A percentile compares a stretch with the other conserved stretches of the same genome.
These are phyloP conservation scores for Casuarina cunninghamiana DNA, from an alignment of 306 rosid species.

Conservation along the genomic window DNA sequence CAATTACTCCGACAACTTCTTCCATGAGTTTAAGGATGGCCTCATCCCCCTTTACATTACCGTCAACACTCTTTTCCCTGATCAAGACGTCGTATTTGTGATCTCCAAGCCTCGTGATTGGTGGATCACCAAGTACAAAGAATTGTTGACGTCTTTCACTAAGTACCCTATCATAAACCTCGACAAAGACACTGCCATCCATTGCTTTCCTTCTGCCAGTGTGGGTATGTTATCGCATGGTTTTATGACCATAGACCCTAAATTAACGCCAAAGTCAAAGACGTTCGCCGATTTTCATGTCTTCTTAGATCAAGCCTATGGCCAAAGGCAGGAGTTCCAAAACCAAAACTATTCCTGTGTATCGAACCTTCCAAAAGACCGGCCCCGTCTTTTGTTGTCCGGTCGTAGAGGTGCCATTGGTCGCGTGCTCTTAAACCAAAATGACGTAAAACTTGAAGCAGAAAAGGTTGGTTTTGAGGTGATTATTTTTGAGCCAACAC, in stretches of 20 bases:
- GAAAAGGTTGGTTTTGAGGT: slow-evolving; percentile 39
- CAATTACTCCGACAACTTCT: slow-evolving; percentile 51
- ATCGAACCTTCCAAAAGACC: neutral
- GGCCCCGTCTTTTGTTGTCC: slow-evolving; percentile 20
- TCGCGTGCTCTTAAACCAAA: slow-evolving; percentile 30
- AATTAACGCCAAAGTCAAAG: no score
- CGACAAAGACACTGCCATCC: slow-evolving; percentile 41
- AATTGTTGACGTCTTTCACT: slow-evolving; percentile 24
- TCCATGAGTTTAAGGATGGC: slow-evolving; percentile 52
- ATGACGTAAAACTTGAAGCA: slow-evolving; percentile 14
- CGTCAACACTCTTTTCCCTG: slow-evolving; percentile 13
- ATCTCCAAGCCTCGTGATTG: slow-evolving; percentile 42
- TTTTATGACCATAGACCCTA: slow-evolving; percentile 35
- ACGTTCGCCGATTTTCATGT: slow-evolving; percentile 30
- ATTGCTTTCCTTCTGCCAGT: slow-evolving; percentile 45
- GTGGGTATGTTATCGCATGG: slow-evolving; percentile 52
- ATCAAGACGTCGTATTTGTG: slow-evolving; percentile 30
- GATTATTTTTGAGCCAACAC: slow-evolving; percentile 29
- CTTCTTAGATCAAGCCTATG: slow-evolving; percentile 35
- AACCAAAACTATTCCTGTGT: neutral
- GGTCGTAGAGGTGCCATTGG: slow-evolving; percentile 7
- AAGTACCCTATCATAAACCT: slow-evolving; percentile 40
- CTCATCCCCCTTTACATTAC: slow-evolving; percentile 48
- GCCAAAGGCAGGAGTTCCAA: neutral
- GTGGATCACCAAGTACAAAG: slow-evolving; percentile 41